Conservation (phyloP, 345 rosid species). For the Aquilaria sinensis region DNA sequence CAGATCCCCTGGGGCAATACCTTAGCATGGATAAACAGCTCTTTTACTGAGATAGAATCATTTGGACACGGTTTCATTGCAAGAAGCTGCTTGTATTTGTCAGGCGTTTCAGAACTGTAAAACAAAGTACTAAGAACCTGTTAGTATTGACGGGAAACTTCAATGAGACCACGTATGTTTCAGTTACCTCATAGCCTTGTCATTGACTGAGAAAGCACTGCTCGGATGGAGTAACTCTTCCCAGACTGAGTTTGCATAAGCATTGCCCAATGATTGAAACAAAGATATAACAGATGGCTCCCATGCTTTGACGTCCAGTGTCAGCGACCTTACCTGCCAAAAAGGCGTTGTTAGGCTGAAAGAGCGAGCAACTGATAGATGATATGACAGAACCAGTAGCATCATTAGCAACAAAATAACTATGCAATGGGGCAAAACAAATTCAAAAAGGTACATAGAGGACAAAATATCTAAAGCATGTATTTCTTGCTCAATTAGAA, state of each 20-base stretch:
- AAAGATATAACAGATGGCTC: conserved; percentile 66
- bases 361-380: conserved; percentile 7
- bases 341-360: conserved; percentile 7
- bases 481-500: no score
- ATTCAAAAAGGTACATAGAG: not conserved
- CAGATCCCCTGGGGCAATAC: conserved; percentile 22
- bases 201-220: conserved; percentile 26
- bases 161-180: conserved; percentile 15
- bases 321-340: conserved; percentile 68
- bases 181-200: conserved; percentile 42
- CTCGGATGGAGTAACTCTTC: conserved; percentile 54
- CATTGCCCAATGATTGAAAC: conserved; percentile 71
- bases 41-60: conserved; percentile 67
- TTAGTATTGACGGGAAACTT: conserved; percentile 16
- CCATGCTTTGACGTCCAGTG: conserved; percentile 81
- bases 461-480: not conserved
- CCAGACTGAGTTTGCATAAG: conserved; percentile 69
- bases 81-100: conserved; percentile 34
- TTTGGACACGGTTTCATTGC: conserved; percentile 47
- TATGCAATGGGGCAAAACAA: not conserved
- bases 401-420: not conserved
- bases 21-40: conserved; percentile 74
- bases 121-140: conserved; percentile 14
- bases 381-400: not conserved
- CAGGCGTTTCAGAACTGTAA: conserved; percentile 37